These are phyloP conservation scores for Exophiala lecanii-corni DNA, from an alignment of 2,329 filamentous ascomycete species.

Conservation along the genomic window DNA sequence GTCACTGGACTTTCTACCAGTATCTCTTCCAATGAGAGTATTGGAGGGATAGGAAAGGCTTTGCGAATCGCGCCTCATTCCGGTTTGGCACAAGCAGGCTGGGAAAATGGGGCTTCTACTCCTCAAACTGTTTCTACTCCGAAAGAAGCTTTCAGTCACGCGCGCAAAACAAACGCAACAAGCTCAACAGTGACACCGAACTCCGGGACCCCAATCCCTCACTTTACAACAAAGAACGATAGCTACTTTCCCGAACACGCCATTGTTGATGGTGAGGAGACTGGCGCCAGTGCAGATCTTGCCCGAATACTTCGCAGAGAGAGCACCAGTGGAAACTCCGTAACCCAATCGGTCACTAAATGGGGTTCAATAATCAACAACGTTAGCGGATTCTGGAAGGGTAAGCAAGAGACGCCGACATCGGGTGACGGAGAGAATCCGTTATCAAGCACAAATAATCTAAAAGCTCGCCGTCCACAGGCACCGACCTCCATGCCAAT, in stretches of 20 bases:
- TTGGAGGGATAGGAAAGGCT: slow-evolving; percentile 20
- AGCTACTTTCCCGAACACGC: slow-evolving; percentile 24
- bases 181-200: slow-evolving; percentile 50
- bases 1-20: slow-evolving; percentile 34
- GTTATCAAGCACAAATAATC: slow-evolving; percentile 20
- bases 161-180: slow-evolving; percentile 46
- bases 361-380: slow-evolving; percentile 55
- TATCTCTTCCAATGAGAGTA: slow-evolving; percentile 41
- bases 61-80: slow-evolving; percentile 10
- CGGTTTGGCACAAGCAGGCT: neutral
- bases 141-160: slow-evolving; percentile 37
- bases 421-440: slow-evolving; percentile 34
- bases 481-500: slow-evolving; percentile 16
- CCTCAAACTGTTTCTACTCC: slow-evolving; percentile 39
- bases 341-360: slow-evolving; percentile 46
- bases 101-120: slow-evolving; percentile 3
- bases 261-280: slow-evolving; percentile 34
- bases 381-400: slow-evolving; percentile 46
- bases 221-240: slow-evolving; percentile 39
- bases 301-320: slow-evolving; percentile 51
- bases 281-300: slow-evolving; percentile 52
- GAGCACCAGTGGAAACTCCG: slow-evolving; percentile 44
- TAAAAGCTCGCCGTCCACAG: slow-evolving; percentile 12
- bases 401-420: slow-evolving; percentile 43
- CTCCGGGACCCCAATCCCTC: slow-evolving; percentile 48